phyloP scores from a whole-genome alignment of 179 eudicot species.

The Silene vulgaris region DNA sequence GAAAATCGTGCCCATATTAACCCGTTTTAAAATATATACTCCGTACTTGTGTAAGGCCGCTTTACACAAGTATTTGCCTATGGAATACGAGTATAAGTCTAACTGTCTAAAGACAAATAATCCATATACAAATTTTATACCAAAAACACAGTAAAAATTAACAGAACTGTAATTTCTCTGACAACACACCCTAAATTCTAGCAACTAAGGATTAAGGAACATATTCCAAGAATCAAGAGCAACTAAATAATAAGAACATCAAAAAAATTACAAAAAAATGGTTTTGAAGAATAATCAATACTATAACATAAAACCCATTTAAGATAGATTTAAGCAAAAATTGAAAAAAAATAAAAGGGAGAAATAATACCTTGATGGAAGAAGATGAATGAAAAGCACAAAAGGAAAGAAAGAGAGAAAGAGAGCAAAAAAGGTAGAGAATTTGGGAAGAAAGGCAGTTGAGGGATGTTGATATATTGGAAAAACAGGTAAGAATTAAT shows the following conservation, averaged over 20 bases:
- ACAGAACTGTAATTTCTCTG: not conserved
- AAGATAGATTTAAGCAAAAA: too few species aligned
- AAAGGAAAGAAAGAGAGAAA: not conserved
- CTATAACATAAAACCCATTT: not conserved
- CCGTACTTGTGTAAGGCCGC: too few species aligned
- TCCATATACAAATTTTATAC: not conserved
- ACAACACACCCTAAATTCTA: not conserved
- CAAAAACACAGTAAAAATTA: not conserved
- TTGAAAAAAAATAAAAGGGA: not conserved
- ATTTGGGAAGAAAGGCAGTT: not conserved
- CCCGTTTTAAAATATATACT: too few species aligned
- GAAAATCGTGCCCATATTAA: too few species aligned
- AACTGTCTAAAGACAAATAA: not conserved
- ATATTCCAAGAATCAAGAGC: not conserved
- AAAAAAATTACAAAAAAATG: not conserved
- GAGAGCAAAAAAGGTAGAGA: not conserved
- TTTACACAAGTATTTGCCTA: too few species aligned
- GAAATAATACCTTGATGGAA: not conserved
- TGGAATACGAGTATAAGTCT: too few species aligned
- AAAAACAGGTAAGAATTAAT: conserved; percentile 20
- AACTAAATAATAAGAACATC: not conserved
- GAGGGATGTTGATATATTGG: not conserved
- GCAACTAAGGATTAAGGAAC: not conserved
- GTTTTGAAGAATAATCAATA: too few species aligned
- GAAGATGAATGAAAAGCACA: conserved; percentile 14